phyloP scores from a whole-genome alignment of 805 yeast species.

The Clavispora santaluciae region DNA sequence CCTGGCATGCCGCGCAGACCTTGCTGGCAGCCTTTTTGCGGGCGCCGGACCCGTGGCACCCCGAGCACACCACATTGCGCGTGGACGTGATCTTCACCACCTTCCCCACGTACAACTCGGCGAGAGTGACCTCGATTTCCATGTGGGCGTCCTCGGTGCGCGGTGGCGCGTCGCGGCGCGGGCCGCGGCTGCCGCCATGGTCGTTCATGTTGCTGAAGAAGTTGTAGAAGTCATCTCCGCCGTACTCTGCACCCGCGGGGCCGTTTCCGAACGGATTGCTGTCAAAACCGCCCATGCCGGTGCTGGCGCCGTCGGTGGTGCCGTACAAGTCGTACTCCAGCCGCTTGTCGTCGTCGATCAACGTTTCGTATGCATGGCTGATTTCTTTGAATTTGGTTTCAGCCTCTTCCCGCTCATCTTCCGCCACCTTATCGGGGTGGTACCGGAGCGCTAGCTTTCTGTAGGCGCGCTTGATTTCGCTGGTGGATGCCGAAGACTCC shows the following conservation, averaged over 20 bases:
- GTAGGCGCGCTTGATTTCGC: slow-evolving; percentile 80
- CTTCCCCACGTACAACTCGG: slow-evolving; percentile 78
- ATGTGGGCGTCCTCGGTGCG: slow-evolving; percentile 67
- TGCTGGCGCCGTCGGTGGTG: slow-evolving; percentile 25
- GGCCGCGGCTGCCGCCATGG: slow-evolving; percentile 4
- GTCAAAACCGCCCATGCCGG: slow-evolving; percentile 15
- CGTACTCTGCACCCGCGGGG: slow-evolving; percentile 42
- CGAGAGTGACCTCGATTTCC: slow-evolving; percentile 59
- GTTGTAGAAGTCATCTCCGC: slow-evolving; percentile 71
- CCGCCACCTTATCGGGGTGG: slow-evolving; percentile 87
- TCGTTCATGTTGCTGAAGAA: slow-evolving; percentile 52
- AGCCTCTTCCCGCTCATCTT: slow-evolving; percentile 60
- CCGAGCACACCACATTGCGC: slow-evolving; percentile 65
- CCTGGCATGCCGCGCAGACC: slow-evolving; percentile 65
- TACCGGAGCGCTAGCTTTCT: slow-evolving; percentile 73
- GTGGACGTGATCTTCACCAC: slow-evolving; percentile 67
- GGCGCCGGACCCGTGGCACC: slow-evolving; percentile 77
- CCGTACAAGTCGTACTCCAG: slow-evolving; percentile 58
- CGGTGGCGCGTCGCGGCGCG: slow-evolving; percentile 11
- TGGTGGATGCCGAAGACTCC: slow-evolving; percentile 54
- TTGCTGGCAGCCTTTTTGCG: slow-evolving; percentile 51
- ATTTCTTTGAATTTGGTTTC: slow-evolving; percentile 81
- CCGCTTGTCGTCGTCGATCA: slow-evolving; percentile 65
- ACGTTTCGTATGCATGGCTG: slow-evolving; percentile 77
- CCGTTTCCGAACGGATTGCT: slow-evolving; percentile 38